Evolutionary conservation across 768 basidiomycete genomes (phyloP), one percentile per base, ranked within the genome.

Genomic region (Neoboletus subvelutipes): DNA sequence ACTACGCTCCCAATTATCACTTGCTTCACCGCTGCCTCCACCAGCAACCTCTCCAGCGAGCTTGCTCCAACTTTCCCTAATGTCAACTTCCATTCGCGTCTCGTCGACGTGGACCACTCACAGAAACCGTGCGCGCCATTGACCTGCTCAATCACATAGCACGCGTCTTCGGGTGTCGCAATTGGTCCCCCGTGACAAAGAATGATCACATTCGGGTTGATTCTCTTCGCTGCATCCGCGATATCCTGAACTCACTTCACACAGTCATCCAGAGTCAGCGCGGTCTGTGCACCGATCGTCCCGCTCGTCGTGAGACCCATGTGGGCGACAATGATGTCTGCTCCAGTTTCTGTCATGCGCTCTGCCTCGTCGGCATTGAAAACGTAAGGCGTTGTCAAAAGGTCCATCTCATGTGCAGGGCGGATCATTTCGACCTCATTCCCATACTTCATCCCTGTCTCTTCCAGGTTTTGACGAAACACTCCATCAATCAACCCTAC

Each of bases 361-460:
- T 54, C 56, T 7, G 71, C 64, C 46, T 70, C 69, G 45, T 62
- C 52, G 11, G 56, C 58, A 31, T 62, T 68, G 66, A 72, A 72
- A 0, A 66, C 69, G 46, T 68, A 70, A 3, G 71, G 64, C 6
- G 71, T 54, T 29, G 68, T 70, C 50, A 68, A 53, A 3, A 70
- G 60, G 24, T 61, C 66, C 50, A 66, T 51, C 33, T 60, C 55
- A 34, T 62, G 65, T 24, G 66, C 68, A 37, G 61, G 36, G 24
- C 66, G 58, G 45, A 69, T 67, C 68, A 71, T 71, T 17, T 69
- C 70, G 11, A 71, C 70, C 40, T 72, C 71, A 34, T 60, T 66
- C 13, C 57, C 71, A 20, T 72, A 70, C 11, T 61, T 64, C 69
- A 70, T 70, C 2, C 63, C 62, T 13, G 67, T 69, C 47, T 71